Base-by-base conservation (phyloP, 352 stramenopile species). In the Phytophthora cryptogea region DNA sequence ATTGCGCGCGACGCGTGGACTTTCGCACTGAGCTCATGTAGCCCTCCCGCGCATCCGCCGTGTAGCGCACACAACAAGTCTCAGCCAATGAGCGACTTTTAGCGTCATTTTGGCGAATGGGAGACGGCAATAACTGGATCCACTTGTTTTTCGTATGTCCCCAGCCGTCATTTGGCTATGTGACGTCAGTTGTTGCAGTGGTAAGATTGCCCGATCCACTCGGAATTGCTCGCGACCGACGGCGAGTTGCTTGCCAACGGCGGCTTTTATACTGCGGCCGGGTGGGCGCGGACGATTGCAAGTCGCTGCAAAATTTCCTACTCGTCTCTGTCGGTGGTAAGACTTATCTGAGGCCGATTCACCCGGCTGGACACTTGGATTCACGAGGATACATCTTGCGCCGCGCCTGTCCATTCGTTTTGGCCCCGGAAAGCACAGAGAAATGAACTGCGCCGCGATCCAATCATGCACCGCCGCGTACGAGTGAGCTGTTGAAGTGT, bases 21-120 rank as follows among this genome's bases (percentile, higher is more conserved):
- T 69, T 66, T 71, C 41, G 42, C 51, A 67, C 63, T 69, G 70
- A 67, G 54, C 54, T 68, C 51, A 44, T 63, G 28, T 3, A 54
- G 28, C 16, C 40, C 14, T 44, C 47, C 32, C 13, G 35, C 26
- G 16, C 17, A 17, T 35, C 39, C 6, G 9, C 10, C 52, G 23
- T 59, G 57, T 59, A 45, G 9, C 16, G 14, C n/a, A 52, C 48
- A 59, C 42, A 35, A n/a, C 8, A 5, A 1, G 10, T 1, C 20
- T 4, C 35, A 56, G 54, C 54, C 54, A 62, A 62, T 62, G 33
- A 42, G 26, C 33, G 45, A 5, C 11, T 32, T 27, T 40, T 2
- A 5, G n/a, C 17, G 5, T 28, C n/a, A 40, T 57, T 57, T 58
- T 16, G 39, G 33, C 50, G 32, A 58, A 58, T 58, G 33, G 17